Percentiles rank a stretch among this genome's conserved stretches.
Conservation (phyloP, 345 rosid genomes). For the Durio zibethinus region DNA sequence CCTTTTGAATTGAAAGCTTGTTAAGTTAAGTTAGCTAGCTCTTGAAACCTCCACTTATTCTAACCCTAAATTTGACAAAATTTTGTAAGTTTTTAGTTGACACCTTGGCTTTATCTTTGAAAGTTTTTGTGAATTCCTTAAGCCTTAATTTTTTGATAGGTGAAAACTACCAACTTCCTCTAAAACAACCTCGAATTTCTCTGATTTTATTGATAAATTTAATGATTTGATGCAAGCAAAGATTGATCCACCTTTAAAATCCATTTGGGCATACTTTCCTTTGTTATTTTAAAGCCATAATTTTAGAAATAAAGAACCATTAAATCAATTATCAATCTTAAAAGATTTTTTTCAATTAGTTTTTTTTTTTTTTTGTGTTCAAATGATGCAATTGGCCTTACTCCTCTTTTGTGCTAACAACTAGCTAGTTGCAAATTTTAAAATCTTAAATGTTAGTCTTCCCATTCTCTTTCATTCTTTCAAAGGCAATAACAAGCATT, state of each 20-base stretch:
- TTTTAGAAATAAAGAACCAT: conserved; percentile 22
- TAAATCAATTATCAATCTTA: conserved; percentile 22
- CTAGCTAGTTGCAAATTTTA: no score
- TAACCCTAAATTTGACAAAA: background rate
- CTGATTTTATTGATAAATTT: conserved; percentile 31
- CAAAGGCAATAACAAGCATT: no score
- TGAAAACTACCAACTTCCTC: conserved; percentile 26
- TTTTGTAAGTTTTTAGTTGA: background rate
- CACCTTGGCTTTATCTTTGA: conserved; percentile 16
- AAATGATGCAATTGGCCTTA: no score
- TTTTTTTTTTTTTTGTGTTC: conserved; percentile 45
- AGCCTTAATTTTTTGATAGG: conserved; percentile 16
- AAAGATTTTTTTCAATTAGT: conserved; percentile 43
- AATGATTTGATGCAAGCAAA: conserved; percentile 43
- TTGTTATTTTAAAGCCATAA: conserved; percentile 29
- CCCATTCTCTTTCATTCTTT: no score
- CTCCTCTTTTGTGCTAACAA: no score
- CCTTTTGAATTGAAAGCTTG: background rate
- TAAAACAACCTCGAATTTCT: conserved; percentile 32
- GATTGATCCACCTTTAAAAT: conserved; percentile 49
- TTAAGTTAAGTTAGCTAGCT: background rate
- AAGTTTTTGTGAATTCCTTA: background rate
- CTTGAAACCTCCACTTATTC: background rate
- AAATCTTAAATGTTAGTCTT: no score
- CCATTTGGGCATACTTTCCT: conserved; percentile 55